These are phyloP conservation scores for Nitzschia putrida DNA, from an alignment of 108 stramenopile genomes.

Conservation along the genomic window DNA sequence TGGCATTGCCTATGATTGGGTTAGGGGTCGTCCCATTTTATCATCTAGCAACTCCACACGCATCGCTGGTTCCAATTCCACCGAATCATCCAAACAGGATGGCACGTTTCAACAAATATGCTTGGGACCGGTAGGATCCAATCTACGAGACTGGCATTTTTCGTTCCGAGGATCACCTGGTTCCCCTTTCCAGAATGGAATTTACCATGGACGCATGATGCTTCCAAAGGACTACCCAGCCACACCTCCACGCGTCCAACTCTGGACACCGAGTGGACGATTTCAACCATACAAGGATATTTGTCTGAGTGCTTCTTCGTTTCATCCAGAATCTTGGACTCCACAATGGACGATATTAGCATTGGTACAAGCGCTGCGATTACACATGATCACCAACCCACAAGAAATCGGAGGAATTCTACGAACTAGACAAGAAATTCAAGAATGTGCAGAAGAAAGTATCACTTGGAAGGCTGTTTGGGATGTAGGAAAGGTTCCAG, in stretches of 20 bases:
- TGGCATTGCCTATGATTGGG: conserved; percentile 88
- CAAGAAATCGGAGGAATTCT: conserved; percentile 82
- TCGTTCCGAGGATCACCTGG: conserved; percentile 64
- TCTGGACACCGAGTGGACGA: conserved; percentile 85
- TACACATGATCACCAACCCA: conserved; percentile 81
- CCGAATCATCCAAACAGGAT: neutral
- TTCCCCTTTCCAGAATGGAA: conserved; percentile 68
- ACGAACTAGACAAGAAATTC: conserved; percentile 41
- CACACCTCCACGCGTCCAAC: conserved; percentile 80
- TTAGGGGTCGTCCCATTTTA: conserved; percentile 10
- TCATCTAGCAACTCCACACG: neutral
- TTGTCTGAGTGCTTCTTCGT: conserved; percentile 82
- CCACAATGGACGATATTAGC: conserved; percentile 77
- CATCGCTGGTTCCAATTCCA: neutral
- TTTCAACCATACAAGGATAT: conserved; percentile 72
- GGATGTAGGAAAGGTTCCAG: conserved; percentile 15
- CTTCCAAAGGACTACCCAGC: conserved; percentile 85
- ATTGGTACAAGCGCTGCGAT: conserved; percentile 66
- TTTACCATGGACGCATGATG: conserved; percentile 86
- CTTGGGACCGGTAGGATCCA: conserved; percentile 71
- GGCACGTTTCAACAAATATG: conserved; percentile 18
- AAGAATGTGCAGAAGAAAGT: conserved; percentile 52
- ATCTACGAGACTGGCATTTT: conserved; percentile 89
- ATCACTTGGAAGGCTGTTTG: conserved; percentile 44
- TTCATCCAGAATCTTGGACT: conserved; percentile 91